Percentiles rank a stretch among this genome's conserved stretches.
Conservation (phyloP, 345 rosid genomes). For the Rhodamnia argentea region DNA sequence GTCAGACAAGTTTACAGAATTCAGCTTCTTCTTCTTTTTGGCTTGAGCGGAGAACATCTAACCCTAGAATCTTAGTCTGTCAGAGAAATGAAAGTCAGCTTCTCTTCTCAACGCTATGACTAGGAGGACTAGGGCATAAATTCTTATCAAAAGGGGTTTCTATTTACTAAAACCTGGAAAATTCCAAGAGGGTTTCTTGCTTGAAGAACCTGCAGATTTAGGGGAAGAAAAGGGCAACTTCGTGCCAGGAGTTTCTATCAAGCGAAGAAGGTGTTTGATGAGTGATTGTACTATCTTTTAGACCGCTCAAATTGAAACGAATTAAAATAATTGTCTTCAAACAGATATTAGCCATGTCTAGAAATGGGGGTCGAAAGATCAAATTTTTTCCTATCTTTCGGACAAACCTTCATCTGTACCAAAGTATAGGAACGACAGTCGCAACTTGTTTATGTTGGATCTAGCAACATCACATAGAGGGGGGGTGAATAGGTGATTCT, state of each 20-base stretch:
- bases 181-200: background rate
- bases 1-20: background rate
- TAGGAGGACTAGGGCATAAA: background rate
- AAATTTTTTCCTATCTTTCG: background rate
- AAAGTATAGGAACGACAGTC: background rate
- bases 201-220: background rate
- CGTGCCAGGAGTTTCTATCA: background rate
- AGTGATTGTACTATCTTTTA: background rate
- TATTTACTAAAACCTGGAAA: background rate
- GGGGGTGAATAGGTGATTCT: too few species aligned
- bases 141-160: background rate
- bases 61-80: background rate
- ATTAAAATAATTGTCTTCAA: background rate
- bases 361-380: background rate
- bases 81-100: background rate
- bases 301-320: background rate
- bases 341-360: background rate
- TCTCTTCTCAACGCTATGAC: background rate
- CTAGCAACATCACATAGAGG: too few species aligned
- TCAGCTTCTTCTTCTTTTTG: background rate
- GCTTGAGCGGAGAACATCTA: background rate
- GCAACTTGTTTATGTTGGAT: too few species aligned
- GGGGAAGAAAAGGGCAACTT: background rate
- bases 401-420: too few species aligned
- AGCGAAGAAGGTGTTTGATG: background rate